These are phyloP conservation scores for Paracorniculantispora psalliotae DNA, from an alignment of 2,329 filamentous ascomycete genomes.

Conservation along the genomic window DNA sequence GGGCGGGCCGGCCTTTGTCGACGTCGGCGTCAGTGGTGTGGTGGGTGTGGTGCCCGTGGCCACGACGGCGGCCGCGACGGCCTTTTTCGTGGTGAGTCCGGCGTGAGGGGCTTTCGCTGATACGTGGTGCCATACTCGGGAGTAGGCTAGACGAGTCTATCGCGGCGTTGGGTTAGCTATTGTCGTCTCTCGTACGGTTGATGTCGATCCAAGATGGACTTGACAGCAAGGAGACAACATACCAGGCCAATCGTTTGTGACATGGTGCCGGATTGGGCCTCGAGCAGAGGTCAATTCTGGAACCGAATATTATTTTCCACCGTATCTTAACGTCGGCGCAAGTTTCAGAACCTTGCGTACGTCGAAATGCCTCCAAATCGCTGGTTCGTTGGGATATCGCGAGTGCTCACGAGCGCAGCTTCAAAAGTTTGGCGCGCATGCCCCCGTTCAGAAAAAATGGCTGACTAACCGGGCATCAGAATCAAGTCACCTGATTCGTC, in stretches of 20 bases:
- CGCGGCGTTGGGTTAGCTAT: neutral
- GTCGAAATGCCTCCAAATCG: neutral
- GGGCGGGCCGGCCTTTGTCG: neutral
- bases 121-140: conserved; percentile 85
- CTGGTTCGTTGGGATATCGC: neutral
- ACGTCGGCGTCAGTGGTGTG: neutral
- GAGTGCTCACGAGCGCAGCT: neutral
- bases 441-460: neutral
- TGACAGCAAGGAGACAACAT: conserved; percentile 23
- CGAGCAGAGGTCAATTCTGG: conserved; percentile 17
- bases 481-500: conserved; percentile 3
- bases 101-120: conserved; percentile 65
- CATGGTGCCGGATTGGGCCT: conserved; percentile 45
- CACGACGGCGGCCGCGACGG: neutral
- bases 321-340: neutral
- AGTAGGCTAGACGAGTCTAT: conserved; percentile 93
- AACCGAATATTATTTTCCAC: neutral
- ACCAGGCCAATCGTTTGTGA: conserved; percentile 76
- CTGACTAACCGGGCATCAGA: conserved; percentile 1
- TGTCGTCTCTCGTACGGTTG: neutral
- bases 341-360: neutral
- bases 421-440: conserved; percentile 8
- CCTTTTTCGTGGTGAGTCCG: conserved; percentile 51
- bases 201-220: conserved; percentile 3
- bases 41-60: neutral